Evolutionary conservation across 2,329 filamentous ascomycete species (phyloP).

Genomic region (Xylariomycetidae sp.): DNA sequence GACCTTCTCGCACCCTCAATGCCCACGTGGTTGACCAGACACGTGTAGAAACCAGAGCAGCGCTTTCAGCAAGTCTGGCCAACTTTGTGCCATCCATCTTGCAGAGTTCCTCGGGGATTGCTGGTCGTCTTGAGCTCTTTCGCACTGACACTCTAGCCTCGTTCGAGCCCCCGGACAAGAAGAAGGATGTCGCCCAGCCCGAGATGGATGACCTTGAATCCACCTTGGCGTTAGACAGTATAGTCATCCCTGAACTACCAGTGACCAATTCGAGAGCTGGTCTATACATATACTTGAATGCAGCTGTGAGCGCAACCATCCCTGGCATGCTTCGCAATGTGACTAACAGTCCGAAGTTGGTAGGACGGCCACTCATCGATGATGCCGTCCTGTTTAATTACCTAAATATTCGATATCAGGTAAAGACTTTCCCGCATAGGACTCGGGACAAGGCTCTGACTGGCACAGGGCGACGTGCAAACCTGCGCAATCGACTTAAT

Average conservation of each 20-base stretch:
- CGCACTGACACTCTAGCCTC: conserved; percentile 49
- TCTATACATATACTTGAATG: conserved; percentile 79
- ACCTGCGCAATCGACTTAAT: conserved; percentile 76
- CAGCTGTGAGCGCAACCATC: conserved; percentile 60
- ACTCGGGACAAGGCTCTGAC: conserved; percentile 15
- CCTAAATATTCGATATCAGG: conserved; percentile 78
- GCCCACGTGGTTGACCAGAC: conserved; percentile 15
- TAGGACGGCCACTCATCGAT: conserved; percentile 76
- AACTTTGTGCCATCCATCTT: conserved; percentile 52
- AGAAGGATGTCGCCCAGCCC: conserved; percentile 41
- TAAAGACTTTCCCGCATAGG: conserved; percentile 25
- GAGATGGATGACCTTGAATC: conserved; percentile 54
- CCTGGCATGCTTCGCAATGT: background rate
- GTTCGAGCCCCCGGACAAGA: conserved; percentile 49
- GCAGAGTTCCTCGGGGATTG: conserved; percentile 49
- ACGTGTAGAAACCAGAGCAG: conserved; percentile 37
- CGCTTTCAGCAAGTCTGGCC: conserved; percentile 44
- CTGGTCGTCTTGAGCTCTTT: conserved; percentile 50
- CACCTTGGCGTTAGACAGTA: conserved; percentile 48
- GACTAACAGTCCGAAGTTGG: conserved; percentile 52
- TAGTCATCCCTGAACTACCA: conserved; percentile 58
- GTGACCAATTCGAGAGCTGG: conserved; percentile 71
- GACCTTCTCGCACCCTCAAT: conserved; percentile 10
- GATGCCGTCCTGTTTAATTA: conserved; percentile 73
- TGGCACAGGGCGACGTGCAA: conserved; percentile 63